Evolutionary conservation across 2,329 filamentous ascomycete genomes (phyloP).

Genomic region (Raffaelea arxii): DNA sequence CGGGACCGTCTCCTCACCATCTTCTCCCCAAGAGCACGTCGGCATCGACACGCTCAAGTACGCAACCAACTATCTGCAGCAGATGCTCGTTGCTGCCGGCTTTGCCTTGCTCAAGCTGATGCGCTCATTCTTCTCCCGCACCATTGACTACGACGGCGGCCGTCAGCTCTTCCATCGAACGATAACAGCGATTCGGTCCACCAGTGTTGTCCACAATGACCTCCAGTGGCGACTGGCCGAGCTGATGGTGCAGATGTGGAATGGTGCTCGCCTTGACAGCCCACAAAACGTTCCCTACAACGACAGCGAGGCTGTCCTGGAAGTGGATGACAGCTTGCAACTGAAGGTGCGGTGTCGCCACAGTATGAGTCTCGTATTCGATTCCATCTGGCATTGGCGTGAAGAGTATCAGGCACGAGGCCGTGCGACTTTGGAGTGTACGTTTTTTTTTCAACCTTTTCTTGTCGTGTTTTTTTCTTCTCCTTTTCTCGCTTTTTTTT

Average conservation of each 20-base stretch:
- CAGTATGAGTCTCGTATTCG: constrained; percentile 78
- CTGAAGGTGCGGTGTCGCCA: constrained; percentile 75
- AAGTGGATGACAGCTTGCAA: constrained; percentile 62
- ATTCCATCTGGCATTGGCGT: constrained; percentile 79
- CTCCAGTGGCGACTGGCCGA: constrained; percentile 71
- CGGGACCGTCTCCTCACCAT: constrained; percentile 30
- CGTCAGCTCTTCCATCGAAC: constrained; percentile 61
- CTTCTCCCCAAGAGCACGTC: constrained; percentile 33
- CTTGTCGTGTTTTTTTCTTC: not conserved
- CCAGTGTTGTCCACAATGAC: constrained; percentile 69
- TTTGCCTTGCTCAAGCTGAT: constrained; percentile 72
- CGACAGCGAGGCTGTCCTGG: constrained; percentile 37
- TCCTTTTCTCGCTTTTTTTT: not conserved
- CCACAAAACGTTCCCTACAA: constrained; percentile 33
- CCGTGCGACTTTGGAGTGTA: constrained; percentile 61
- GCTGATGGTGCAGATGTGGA: constrained; percentile 83
- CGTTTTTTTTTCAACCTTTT: constrained; percentile 20
- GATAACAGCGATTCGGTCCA: constrained; percentile 59
- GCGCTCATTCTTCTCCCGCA: constrained; percentile 63
- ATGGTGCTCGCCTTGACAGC: constrained; percentile 49
- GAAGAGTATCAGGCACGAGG: constrained; percentile 67
- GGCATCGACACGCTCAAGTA: constrained; percentile 51
- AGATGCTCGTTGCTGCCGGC: constrained; percentile 75
- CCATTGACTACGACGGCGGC: constrained; percentile 60
- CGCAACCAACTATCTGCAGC: constrained; percentile 67